Conservation (phyloP, 108 stramenopile species). For the Fistulifera pelliculosa region DNA sequence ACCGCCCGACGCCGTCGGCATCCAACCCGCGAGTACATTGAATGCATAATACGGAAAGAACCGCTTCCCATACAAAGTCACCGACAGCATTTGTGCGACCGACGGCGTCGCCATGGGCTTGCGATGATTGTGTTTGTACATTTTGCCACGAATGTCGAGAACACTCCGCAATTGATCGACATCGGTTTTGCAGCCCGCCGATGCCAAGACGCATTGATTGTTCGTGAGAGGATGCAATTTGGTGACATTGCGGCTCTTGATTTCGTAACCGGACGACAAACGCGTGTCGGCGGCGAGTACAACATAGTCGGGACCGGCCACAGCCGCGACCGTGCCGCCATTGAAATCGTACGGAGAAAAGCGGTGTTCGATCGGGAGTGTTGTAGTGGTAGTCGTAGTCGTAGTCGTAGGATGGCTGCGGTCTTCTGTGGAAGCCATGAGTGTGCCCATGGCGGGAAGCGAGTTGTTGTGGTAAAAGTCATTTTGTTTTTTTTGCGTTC, state of each 20-base stretch:
- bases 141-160: slow-evolving; percentile 84
- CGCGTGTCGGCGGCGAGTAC: slow-evolving; percentile 95
- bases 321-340: slow-evolving; percentile 86
- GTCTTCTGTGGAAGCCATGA: no score
- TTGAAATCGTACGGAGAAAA: slow-evolving; percentile 90
- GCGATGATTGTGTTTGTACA: slow-evolving; percentile 91
- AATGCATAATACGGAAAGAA: slow-evolving; percentile 99
- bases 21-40: slow-evolving; percentile 96
- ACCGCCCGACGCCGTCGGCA: slow-evolving; percentile 93
- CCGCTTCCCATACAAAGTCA: slow-evolving; percentile 93
- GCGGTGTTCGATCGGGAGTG: slow-evolving; percentile 78
- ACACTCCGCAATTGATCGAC: slow-evolving; percentile 87
- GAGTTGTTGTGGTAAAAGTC: no score
- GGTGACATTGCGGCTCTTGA: slow-evolving; percentile 80
- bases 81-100: slow-evolving; percentile 92
- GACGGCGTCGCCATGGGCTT: slow-evolving; percentile 89
- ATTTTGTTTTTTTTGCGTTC: no score
- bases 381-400: no score
- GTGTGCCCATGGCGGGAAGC: no score
- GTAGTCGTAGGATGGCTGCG: slow-evolving; percentile 4
- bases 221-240: slow-evolving; percentile 82
- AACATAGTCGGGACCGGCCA: slow-evolving; percentile 89
- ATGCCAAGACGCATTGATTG: slow-evolving; percentile 80
- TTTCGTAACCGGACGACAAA: slow-evolving; percentile 86
- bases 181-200: slow-evolving; percentile 95